These are phyloP conservation scores for Rhynchospora pubera DNA, from an alignment of 176 grass and related monocot species.

Conservation along the genomic window DNA sequence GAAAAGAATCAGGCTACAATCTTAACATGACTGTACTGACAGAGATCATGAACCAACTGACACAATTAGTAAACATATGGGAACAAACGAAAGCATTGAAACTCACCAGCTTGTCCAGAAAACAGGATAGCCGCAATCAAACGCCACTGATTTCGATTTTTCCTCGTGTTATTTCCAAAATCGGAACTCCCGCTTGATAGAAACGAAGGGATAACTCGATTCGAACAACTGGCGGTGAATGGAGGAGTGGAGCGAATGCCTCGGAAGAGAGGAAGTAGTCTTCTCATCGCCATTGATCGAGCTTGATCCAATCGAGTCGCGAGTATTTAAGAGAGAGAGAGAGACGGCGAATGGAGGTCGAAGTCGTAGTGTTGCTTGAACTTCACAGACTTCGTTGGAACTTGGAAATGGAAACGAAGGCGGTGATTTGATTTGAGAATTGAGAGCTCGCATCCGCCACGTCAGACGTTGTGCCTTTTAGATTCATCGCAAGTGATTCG, in stretches of 20 bases:
- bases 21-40: background rate
- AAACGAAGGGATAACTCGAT: background rate
- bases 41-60: background rate
- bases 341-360: background rate
- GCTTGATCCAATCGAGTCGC: background rate
- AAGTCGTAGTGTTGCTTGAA: too few relatives aligned
- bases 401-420: background rate
- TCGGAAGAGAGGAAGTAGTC: conserved; percentile 13
- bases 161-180: background rate
- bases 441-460: too few relatives aligned
- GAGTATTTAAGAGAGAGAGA: background rate
- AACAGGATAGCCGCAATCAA: background rate
- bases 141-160: conserved; percentile 8
- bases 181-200: background rate
- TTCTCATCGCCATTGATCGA: conserved; percentile 23
- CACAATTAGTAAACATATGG: background rate
- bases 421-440: too few relatives aligned
- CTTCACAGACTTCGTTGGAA: too few relatives aligned
- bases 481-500: too few relatives aligned
- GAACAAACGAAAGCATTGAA: background rate
- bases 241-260: background rate
- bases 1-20: background rate
- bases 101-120: conserved; percentile 13
- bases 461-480: background rate
- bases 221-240: background rate